Base-by-base conservation (phyloP, 2,329 filamentous ascomycete genomes). In the Ilyonectria robusta region DNA sequence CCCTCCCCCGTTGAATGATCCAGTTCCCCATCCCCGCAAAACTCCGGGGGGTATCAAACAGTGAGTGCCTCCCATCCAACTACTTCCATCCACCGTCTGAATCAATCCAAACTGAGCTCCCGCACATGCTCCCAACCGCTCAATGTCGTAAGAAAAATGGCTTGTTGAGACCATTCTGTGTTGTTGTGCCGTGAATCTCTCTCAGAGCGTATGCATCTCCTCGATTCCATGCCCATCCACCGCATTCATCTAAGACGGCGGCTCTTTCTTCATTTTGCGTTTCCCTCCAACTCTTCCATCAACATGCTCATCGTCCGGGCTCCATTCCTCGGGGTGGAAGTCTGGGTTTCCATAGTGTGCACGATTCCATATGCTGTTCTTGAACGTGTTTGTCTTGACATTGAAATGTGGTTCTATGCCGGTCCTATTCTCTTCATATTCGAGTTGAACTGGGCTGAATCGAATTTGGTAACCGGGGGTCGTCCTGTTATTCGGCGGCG, bases 311-410 rank as follows among this genome's bases (percentile, higher is more conserved):
- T 83, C 82, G 4, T 82, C 81, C 1, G 82, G 82, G 40, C 74
- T 79, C 80, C 81, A 84, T 67, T 83, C 81, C 64, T 84, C 83
- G 0, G 83, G 83, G 40, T 84, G 82, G 55, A 84, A 84, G 48
- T 84, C 83, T 2, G 88, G 88, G 70, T 92, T 92, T 66, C 89
- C 89, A 71, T 89, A 92, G 75, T 92, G 90, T 1, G 90, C 89
- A 53, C 86, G 86, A 72, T 92, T 92, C 80, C 88, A 91, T 61
- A 91, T 88, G 59, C 87, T 90, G 70, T 92, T 91, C 74, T 89
- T 90, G 74, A 92, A 92, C 1, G 87, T 88, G 57, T 82, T 86
- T 2, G 88, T 91, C 59, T 83, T 84, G 3, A 81, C 78, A 15
- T 81, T 78, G 58, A 86, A 85, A 4, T 82, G 79, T n/a, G 85